Evolutionary conservation across 2,329 filamentous ascomycete species (phyloP).

Genomic region (Xylariaceae sp.): DNA sequence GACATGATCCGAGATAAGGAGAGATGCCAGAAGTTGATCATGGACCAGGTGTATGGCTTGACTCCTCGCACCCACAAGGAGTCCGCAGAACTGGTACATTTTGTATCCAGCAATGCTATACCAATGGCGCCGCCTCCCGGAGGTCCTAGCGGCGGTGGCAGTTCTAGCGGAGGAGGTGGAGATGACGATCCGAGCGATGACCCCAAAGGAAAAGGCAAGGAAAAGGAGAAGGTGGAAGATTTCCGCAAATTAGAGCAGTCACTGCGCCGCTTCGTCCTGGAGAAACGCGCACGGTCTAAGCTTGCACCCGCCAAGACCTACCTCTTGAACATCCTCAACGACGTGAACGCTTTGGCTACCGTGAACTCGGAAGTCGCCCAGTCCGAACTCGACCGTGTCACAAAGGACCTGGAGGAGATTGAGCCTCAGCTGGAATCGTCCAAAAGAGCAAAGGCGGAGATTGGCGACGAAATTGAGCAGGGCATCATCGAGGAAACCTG

Average conservation of each 20-base stretch:
- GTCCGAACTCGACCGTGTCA: slow-evolving; percentile 76
- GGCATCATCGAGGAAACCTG: slow-evolving; percentile 82
- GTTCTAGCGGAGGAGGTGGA: slow-evolving; percentile 47
- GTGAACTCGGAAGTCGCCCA: slow-evolving; percentile 86
- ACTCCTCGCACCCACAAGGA: slow-evolving; percentile 93
- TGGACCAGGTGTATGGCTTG: slow-evolving; percentile 81
- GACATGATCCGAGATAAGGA: slow-evolving; percentile 90
- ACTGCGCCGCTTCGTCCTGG: slow-evolving; percentile 83
- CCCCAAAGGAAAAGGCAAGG: slow-evolving; percentile 73
- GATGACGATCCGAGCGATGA: slow-evolving; percentile 49
- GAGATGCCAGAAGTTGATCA: slow-evolving; percentile 82
- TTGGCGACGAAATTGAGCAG: slow-evolving; percentile 72
- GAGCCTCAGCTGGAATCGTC: slow-evolving; percentile 81
- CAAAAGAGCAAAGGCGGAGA: slow-evolving; percentile 69
- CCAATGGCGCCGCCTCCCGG: slow-evolving; percentile 59
- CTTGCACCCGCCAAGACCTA: slow-evolving; percentile 94
- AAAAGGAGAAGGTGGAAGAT: slow-evolving; percentile 78
- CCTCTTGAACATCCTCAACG: slow-evolving; percentile 83
- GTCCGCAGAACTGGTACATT: slow-evolving; percentile 85
- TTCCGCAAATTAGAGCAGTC: slow-evolving; percentile 88
- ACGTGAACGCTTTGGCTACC: slow-evolving; percentile 72
- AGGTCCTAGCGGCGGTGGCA: slow-evolving; percentile 47
- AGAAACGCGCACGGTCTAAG: slow-evolving; percentile 92
- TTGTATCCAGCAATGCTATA: slow-evolving; percentile 94
- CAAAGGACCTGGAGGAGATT: slow-evolving; percentile 69